phyloP scores from a whole-genome alignment of 148 eudicot species.

The Arbutus unedo region DNA sequence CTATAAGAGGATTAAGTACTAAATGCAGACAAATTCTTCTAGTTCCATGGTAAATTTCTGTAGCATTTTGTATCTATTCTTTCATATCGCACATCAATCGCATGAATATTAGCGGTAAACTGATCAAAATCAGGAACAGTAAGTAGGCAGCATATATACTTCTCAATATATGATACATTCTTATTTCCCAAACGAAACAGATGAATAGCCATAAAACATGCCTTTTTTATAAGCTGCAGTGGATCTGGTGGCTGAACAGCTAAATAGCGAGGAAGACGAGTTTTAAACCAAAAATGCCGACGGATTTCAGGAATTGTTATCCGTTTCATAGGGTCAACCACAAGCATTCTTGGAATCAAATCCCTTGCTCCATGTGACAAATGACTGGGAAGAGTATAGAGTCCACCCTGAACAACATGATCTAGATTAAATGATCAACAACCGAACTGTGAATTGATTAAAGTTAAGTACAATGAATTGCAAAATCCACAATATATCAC shows the following conservation, averaged over 20 bases:
- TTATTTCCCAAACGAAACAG: not conserved
- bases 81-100: not conserved
- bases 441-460: not conserved
- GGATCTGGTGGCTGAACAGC: conserved; percentile 39
- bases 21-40: not conserved
- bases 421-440: conserved; percentile 13
- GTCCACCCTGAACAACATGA: conserved; percentile 26
- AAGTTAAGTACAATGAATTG: not conserved
- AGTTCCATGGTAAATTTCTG: not conserved
- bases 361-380: conserved; percentile 41
- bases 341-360: conserved; percentile 41
- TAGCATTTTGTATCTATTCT: not conserved
- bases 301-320: conserved; percentile 40
- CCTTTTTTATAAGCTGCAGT: conserved; percentile 42
- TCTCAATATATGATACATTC: not conserved
- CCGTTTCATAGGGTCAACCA: conserved; percentile 41
- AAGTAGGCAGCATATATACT: conserved; percentile 6
- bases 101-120: not conserved
- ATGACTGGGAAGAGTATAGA: conserved; percentile 40
- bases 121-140: not conserved
- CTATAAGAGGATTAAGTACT: not conserved
- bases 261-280: conserved; percentile 36
- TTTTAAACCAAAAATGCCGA: conserved; percentile 36
- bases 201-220: conserved; percentile 6
- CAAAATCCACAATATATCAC: conserved; percentile 4